These are phyloP conservation scores for Mycogone perniciosa DNA, from an alignment of 2,329 filamentous ascomycete genomes.

Conservation along the genomic window DNA sequence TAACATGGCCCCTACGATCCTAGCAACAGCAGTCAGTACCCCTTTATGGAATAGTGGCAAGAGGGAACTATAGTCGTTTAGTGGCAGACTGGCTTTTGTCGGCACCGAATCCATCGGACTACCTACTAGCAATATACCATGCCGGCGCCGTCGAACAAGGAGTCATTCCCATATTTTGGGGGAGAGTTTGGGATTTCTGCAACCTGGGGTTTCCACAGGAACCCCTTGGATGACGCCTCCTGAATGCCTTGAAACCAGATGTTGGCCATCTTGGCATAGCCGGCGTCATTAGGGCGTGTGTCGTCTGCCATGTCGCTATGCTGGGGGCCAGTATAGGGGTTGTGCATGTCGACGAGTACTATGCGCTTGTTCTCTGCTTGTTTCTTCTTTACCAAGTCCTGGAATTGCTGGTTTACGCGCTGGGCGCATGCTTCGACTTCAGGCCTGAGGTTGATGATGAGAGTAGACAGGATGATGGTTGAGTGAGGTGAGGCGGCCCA, in stretches of 20 bases:
- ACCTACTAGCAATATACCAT: too few species aligned
- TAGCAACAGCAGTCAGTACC: too few species aligned
- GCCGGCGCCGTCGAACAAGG: too few species aligned
- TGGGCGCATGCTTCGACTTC: slow-evolving; percentile 23
- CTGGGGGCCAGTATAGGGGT: slow-evolving; percentile 23
- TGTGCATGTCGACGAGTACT: slow-evolving; percentile 36
- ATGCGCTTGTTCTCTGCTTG: slow-evolving; percentile 23
- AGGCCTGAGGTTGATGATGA: slow-evolving; percentile 27
- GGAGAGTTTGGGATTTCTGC: too few species aligned
- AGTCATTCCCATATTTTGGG: too few species aligned
- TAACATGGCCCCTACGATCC: too few species aligned
- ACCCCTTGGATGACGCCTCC: too few species aligned
- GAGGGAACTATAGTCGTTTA: too few species aligned
- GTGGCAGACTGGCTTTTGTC: too few species aligned
- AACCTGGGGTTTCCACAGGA: too few species aligned
- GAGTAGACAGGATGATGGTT: slow-evolving; percentile 34
- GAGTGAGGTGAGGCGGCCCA: slow-evolving; percentile 25
- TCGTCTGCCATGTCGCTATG: slow-evolving; percentile 30
- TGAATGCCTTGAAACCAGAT: slow-evolving; percentile 29
- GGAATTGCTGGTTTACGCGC: slow-evolving; percentile 29
- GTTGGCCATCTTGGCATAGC: slow-evolving; percentile 37
- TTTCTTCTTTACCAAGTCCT: slow-evolving; percentile 22
- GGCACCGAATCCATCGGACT: too few species aligned
- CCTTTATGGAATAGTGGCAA: too few species aligned
- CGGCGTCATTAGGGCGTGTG: slow-evolving; percentile 33